phyloP scores from a whole-genome alignment of 306 rosid genomes.

The Trifolium repens region DNA sequence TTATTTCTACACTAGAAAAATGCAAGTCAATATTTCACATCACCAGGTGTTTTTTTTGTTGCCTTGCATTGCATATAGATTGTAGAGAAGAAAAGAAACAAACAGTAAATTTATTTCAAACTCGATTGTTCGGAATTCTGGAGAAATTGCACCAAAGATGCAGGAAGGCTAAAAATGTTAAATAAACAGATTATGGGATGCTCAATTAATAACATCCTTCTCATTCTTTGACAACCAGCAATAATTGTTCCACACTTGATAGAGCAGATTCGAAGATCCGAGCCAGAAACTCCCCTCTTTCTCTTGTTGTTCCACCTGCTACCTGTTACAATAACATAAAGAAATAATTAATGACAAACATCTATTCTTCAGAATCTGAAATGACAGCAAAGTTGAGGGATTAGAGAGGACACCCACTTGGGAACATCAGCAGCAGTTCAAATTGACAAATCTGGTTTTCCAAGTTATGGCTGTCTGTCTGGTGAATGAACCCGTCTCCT shows the following conservation, averaged over 20 bases:
- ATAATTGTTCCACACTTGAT: constrained; percentile 44
- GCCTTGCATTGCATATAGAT: background rate
- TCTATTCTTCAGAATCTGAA: constrained; percentile 28
- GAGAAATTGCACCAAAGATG: constrained; percentile 35
- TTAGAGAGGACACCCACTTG: constrained; percentile 46
- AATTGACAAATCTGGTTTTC: constrained; percentile 35
- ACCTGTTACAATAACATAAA: constrained; percentile 41
- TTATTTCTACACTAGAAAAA: background rate
- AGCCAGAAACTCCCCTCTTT: constrained; percentile 40
- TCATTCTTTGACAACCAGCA: constrained; percentile 44
- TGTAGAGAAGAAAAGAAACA: constrained; percentile 15
- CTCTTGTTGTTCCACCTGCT: constrained; percentile 43
- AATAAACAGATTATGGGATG: constrained; percentile 46
- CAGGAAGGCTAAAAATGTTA: constrained; percentile 38
- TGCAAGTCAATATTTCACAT: background rate
- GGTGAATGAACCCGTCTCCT: constrained; percentile 65
- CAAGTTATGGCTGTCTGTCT: constrained; percentile 64
- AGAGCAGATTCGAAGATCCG: constrained; percentile 39
- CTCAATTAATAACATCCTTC: constrained; percentile 44
- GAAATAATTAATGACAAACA: constrained; percentile 29
- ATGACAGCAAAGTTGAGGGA: constrained; percentile 15
- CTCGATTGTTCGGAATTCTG: constrained; percentile 49
- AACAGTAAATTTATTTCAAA: constrained; percentile 44
- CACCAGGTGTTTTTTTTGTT: background rate
- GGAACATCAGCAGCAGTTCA: constrained; percentile 44